Base-by-base conservation (phyloP, 139 green algal genomes). In the Dunaliella primolecta region DNA sequence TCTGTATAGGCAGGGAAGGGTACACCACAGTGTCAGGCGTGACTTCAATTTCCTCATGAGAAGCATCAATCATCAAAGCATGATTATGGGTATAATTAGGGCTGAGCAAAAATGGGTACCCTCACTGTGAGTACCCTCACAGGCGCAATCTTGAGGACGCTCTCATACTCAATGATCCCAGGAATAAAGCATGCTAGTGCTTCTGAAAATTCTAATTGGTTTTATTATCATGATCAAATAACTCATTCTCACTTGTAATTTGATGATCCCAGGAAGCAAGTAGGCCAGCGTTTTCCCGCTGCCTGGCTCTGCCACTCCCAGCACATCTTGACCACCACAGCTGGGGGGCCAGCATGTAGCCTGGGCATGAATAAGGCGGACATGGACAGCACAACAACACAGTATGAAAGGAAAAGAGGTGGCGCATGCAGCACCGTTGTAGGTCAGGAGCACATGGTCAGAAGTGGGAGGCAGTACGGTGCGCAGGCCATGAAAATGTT, bases 251-350 rank as follows among this genome's bases (percentile, higher is more conserved):
- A 72, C 81, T 75, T 76, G 36, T 33, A 94, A 35, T 46, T 88
- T 84, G 31, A 83, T 32, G 30, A 89, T 74, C 2, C 85, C 88
- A 0, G 95, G 94, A 57, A 98, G 89, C 80, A 98, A 83, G 85
- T 94, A 98, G 0, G 90, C 93, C 0, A 98, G 87, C 0, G 95
- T 98, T 84, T 98, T 98, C 36, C 95, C 95, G 46, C 88, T 92
- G 75, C 95, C 95, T 1, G 95, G 93, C 83, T 96, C 86, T 7
- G 95, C 95, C 30, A 95, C 84, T 1, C 84, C 95, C 80, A 90
- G 79, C 37, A 94, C 71, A 76, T 94, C 89, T 20, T 81, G 29
- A 2, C 87, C 89, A 24, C 30, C 79, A 31, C 83, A 86, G 31
- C 80, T 83, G 2, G 82, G 23, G 25, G 80, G 75, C 90, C 89